A percentile compares a stretch with the other conserved stretches of the same genome.
phyloP scores from a whole-genome alignment of 1,284 basidiomycete species.

The Fomes fomentarius region DNA sequence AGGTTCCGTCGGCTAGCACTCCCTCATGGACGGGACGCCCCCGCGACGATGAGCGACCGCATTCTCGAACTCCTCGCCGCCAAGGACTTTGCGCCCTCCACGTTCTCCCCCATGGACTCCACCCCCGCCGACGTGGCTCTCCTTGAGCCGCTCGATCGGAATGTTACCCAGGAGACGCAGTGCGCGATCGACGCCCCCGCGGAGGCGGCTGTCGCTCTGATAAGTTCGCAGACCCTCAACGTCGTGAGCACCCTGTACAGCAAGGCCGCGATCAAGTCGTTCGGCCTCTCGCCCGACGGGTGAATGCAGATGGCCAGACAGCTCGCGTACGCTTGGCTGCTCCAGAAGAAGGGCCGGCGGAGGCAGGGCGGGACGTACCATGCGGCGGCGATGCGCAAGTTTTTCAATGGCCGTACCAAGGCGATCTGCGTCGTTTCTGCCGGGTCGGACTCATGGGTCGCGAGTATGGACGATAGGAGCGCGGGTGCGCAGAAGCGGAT shows the following conservation, averaged over 20 bases:
- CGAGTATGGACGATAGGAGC: slow-evolving; percentile 66
- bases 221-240: slow-evolving; percentile 67
- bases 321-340: slow-evolving; percentile 78
- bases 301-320: slow-evolving; percentile 93
- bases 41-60: slow-evolving; percentile 68
- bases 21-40: slow-evolving; percentile 86
- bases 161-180: slow-evolving; percentile 50
- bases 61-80: slow-evolving; percentile 67
- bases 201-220: slow-evolving; percentile 60
- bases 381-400: slow-evolving; percentile 84
- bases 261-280: slow-evolving; percentile 86
- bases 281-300: slow-evolving; percentile 86
- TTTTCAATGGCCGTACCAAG: slow-evolving; percentile 88
- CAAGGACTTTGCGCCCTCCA: slow-evolving; percentile 55
- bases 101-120: slow-evolving; percentile 24
- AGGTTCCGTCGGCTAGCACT: slow-evolving; percentile 90
- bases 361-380: slow-evolving; percentile 80
- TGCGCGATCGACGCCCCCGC: slow-evolving; percentile 62
- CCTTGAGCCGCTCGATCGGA: slow-evolving; percentile 63
- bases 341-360: slow-evolving; percentile 41
- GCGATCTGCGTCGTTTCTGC: slow-evolving; percentile 79
- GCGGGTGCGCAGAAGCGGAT: slow-evolving; percentile 50
- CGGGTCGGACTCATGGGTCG: slow-evolving; percentile 75
- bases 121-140: slow-evolving; percentile 25
- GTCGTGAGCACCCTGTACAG: slow-evolving; percentile 80